Base-by-base conservation (phyloP, 495 filamentous ascomycete genomes). In the Usnea hakonensis region DNA sequence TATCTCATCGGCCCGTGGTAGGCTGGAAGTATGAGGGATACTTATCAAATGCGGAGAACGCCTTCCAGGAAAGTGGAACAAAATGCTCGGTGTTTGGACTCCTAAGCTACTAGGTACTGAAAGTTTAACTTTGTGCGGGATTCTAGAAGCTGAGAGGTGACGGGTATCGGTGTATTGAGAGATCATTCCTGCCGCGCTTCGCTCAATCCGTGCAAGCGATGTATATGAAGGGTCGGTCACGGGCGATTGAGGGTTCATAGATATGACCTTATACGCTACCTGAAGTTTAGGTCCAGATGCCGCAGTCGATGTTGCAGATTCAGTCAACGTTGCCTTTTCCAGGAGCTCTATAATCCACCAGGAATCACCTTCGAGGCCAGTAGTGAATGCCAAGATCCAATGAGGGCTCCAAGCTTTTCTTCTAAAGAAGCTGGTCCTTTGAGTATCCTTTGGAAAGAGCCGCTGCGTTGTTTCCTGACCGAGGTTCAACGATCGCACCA, bases 331-430 rank as follows among this genome's bases (percentile, higher is more conserved):
- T 57, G 37, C 55, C 33, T 40, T 54, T 41, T 77, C 79, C 71
- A 68, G 81, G 79, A 86, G 67, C 72, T 87, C 84, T 38, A 88
- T 72, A 60, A 91, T 73, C 82, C 86, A 92, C 86, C 89, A 94
- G 35, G 74, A 77, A 72, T 94, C 88, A 43, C 89, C 88, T 66
- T 81, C 81, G 72, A 89, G 79, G 71, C 86, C 87, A 67, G 87
- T 79, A 56, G 80, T 87, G 50, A 87, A 79, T 50, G 85, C 81
- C 52, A 89, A 73, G 64, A 85, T 79, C 89, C 89, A 94, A 60
- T 82, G 77, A 35, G 78, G 73, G 19, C 76, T 73, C 86, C 89
- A 93, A 11, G 79, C 74, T 38, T 67, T 71, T 63, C 84, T 83
- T 60, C 77, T 78, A 64, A 93, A 81, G 77, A 89, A 91, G 11